Evolutionary conservation across 257 asterid species (phyloP).

Genomic region (Solanum boliviense): DNA sequence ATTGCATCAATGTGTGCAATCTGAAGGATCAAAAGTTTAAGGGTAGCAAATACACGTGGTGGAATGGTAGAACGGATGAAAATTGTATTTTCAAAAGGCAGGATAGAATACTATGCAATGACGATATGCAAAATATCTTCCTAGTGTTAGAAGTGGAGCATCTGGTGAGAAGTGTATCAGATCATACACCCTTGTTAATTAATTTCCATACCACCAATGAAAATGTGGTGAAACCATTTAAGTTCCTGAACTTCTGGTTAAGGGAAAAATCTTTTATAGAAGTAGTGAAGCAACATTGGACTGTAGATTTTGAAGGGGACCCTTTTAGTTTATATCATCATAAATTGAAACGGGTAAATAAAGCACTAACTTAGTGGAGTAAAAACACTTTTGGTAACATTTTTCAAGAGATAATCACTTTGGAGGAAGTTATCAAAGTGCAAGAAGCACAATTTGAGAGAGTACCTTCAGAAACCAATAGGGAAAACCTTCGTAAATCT

Average conservation of each 20-base stretch:
- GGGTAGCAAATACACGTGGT: background rate
- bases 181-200: background rate
- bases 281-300: too few species aligned
- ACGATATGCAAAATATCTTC: background rate
- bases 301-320: background rate
- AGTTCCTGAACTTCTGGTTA: background rate
- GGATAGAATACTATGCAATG: background rate
- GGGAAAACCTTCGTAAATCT: too few species aligned
- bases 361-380: background rate
- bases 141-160: background rate
- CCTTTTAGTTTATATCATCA: background rate
- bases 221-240: background rate
- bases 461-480: background rate
- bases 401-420: background rate
- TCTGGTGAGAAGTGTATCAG: background rate
- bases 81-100: background rate
- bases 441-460: background rate
- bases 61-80: background rate
- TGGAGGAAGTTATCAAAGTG: background rate
- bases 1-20: background rate
- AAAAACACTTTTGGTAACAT: too few species aligned
- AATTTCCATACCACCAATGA: too few species aligned
- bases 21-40: background rate
- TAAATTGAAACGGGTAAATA: too few species aligned
- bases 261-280: too few species aligned